Evolutionary conservation across 768 basidiomycete genomes (phyloP), one percentile per base, ranked within the genome.

Genomic region (Tricholomella constricta): DNA sequence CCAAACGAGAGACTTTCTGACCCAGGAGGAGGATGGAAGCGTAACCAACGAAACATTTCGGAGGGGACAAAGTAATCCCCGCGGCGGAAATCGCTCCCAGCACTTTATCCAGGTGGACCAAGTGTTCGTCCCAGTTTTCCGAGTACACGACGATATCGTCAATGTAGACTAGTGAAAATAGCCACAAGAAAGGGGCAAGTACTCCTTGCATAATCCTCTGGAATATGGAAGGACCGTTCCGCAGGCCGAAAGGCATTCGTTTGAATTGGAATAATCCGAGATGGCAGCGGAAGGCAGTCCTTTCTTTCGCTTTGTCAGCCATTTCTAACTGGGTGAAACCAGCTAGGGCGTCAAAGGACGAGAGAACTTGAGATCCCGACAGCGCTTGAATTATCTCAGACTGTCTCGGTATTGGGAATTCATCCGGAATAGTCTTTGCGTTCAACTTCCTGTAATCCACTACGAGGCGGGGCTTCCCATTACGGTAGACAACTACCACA

Each of bases 191-290:
- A 0, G 69, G 71, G 0, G 70, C 59, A 0, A 76, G 56, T 0
- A 74, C 54, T 12, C 46, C 45, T 34, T 76, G 72, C 75, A 78
- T 78, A 2, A 75, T 56, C 12, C 72, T 36, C 45, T 78, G 77
- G 49, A 77, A 77, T 0, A 74, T 61, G 2, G 68, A 59, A 0
- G 76, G 77, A 1, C 72, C 70, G 51, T 72, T 72, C 0, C 65
- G n/a, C n/a, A n/a, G n/a, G n/a, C n/a, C n/a, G n/a, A n/a, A n/a
- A n/a, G n/a, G n/a, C n/a, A n/a, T n/a, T n/a, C n/a, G n/a, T n/a
- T n/a, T n/a, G n/a, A n/a, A n/a, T n/a, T n/a, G n/a, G n/a, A n/a
- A n/a, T n/a, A n/a, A n/a, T n/a, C n/a, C n/a, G n/a, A n/a, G n/a
- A n/a, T n/a, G n/a, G n/a, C n/a, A n/a, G n/a, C n/a, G 48, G 45